Conservation (phyloP, 2,329 filamentous ascomycete species). For the Venturia effusa region DNA sequence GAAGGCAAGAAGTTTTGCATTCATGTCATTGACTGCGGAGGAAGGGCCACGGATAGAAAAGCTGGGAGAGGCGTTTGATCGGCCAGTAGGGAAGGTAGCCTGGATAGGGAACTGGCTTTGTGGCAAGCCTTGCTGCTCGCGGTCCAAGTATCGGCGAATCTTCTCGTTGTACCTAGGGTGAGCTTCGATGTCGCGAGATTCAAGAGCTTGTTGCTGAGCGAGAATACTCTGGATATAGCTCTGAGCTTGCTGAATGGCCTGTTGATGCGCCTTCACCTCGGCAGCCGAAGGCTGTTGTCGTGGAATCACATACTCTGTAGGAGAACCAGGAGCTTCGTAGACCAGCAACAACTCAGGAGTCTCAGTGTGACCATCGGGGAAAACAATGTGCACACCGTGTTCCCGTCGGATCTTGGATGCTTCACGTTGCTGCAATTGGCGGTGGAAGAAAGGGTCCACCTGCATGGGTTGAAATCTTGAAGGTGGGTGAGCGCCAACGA, state of each 20-base stretch:
- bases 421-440: slow-evolving; percentile 56
- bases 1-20: slow-evolving; percentile 64
- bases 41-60: slow-evolving; percentile 69
- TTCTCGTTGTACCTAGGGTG: slow-evolving; percentile 54
- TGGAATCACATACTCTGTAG: slow-evolving; percentile 42
- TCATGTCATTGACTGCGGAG: slow-evolving; percentile 59
- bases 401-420: slow-evolving; percentile 53
- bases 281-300: slow-evolving; percentile 43
- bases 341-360: slow-evolving; percentile 59
- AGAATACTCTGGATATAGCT: slow-evolving; percentile 43
- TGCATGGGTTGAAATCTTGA: slow-evolving; percentile 55
- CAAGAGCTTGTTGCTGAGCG: slow-evolving; percentile 44
- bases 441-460: slow-evolving; percentile 71
- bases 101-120: slow-evolving; percentile 46
- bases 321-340: slow-evolving; percentile 54
- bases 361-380: slow-evolving; percentile 53
- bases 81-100: slow-evolving; percentile 33
- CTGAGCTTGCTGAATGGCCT: slow-evolving; percentile 47
- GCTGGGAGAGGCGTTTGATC: slow-evolving; percentile 44
- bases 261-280: slow-evolving; percentile 46
- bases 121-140: slow-evolving; percentile 41
- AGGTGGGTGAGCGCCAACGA: slow-evolving; percentile 65
- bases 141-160: slow-evolving; percentile 47
- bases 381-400: slow-evolving; percentile 61
- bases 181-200: slow-evolving; percentile 42